Evolutionary conservation across 1,284 basidiomycete genomes (phyloP), one percentile per base, ranked within the genome.

Genomic region (Trametes versicolor): DNA sequence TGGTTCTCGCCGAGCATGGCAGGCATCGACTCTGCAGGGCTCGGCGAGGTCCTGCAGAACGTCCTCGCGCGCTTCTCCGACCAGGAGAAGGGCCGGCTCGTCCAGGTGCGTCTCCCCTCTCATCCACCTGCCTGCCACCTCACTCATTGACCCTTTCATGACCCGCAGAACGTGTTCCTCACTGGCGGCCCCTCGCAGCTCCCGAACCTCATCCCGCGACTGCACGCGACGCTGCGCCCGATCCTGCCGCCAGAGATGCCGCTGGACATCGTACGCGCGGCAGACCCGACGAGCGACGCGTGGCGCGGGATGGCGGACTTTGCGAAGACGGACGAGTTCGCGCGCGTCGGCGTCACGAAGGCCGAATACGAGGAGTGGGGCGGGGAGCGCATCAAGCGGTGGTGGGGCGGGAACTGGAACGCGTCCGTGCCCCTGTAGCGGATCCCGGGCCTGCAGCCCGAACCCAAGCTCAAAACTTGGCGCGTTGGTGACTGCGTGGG

Each of bases 251-350:
- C 94, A 27, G 90, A 91, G 60, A 91, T 92, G 78, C 77, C 82
- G 10, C 86, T 96, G 4, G 78, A 83, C 53, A 85, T 94, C 52
- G 77, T 83, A 36, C 80, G 81, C 23, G 94, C 89, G 2, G 80
- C 73, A 4, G 90, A 98, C 76, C 87, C 93, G 1, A 72, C 82
- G 17, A 76, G 91, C 60, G 96, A 98, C 74, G 91, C 96, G 4
- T 99, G 97, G 97, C 84, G 85, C 53, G 97, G 97, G 6, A 98
- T 98, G 94, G 93, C 94, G 4, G 83, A 84, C 64, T 98, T 96
- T 81, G 88, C 91, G 27, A 75, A 77, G 57, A 90, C 88, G 8
- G 80, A 83, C 0, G 89, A 87, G 64, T 92, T 91, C 65, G 74
- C 73, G 49, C 74, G 76, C 23, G 84, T 88, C 1, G 83, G 83